These are phyloP conservation scores for Solanum pinnatisectum DNA, from an alignment of 257 asterid genomes.

Conservation along the genomic window DNA sequence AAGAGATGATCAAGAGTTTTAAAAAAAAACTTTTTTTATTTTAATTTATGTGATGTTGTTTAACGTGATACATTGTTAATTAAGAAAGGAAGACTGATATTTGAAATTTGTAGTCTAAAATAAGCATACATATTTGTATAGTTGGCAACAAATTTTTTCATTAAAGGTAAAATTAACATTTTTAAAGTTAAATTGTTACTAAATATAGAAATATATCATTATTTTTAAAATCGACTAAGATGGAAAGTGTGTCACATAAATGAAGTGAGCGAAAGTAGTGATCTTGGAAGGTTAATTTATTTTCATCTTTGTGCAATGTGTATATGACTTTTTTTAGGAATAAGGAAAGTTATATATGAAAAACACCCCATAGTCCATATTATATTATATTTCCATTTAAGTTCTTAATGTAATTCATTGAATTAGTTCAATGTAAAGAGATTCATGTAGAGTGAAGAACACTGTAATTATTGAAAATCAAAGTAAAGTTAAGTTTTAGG, in stretches of 20 bases:
- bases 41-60: not conserved
- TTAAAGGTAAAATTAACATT: too few species aligned
- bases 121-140: too few species aligned
- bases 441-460: not conserved
- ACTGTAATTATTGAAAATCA: not conserved
- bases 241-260: too few species aligned
- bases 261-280: fast-evolving
- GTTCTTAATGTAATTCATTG: not conserved
- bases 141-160: too few species aligned
- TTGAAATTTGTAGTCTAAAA: too few species aligned
- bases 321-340: not conserved
- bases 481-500: not conserved
- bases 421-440: not conserved
- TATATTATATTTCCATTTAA: not conserved
- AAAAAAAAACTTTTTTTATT: not conserved
- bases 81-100: not conserved
- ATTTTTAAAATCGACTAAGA: fast-evolving
- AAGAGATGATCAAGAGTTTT: not conserved
- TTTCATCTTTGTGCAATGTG: not conserved
- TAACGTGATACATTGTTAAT: too few species aligned
- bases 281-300: not conserved
- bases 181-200: not conserved
- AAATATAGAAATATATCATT: too few species aligned
- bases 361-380: not conserved
- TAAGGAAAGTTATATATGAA: not conserved